Percentiles rank a stretch among this genome's conserved stretches.
Conservation (phyloP, 305 asterid genomes). For the Rubia peregrina region DNA sequence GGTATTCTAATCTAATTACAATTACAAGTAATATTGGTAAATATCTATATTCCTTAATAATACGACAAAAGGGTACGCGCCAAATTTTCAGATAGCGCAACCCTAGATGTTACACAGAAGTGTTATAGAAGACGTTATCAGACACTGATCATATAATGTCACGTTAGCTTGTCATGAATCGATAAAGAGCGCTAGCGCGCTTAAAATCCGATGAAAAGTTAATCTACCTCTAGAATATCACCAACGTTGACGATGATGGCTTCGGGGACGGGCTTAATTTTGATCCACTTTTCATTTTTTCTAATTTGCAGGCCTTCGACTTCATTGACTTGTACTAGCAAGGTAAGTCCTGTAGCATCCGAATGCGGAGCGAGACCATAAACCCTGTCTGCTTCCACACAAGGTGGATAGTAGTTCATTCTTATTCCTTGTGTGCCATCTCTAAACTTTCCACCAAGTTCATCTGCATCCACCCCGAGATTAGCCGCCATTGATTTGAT, state of each 20-base stretch:
- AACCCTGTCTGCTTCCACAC: constrained; percentile 27
- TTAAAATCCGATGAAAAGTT: too few relatives aligned
- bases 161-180: too few relatives aligned
- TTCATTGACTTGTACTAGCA: constrained; percentile 27
- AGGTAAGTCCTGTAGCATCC: constrained; percentile 29
- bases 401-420: constrained; percentile 36
- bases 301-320: constrained; percentile 33
- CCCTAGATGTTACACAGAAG: too few relatives aligned
- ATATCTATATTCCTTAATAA: too few relatives aligned
- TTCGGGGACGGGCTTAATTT: constrained; percentile 26
- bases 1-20: too few relatives aligned
- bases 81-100: too few relatives aligned
- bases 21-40: too few relatives aligned
- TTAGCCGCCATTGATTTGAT: constrained; percentile 20
- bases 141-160: too few relatives aligned
- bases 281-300: constrained; percentile 28
- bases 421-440: constrained; percentile 31
- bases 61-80: too few relatives aligned
- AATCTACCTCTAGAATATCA: constrained; percentile 32
- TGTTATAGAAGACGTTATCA: too few relatives aligned
- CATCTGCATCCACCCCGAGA: constrained; percentile 21
- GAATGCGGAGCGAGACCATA: constrained; percentile 34
- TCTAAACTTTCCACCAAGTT: constrained; percentile 15
- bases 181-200: neutral
- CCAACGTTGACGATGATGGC: constrained; percentile 38